Evolutionary conservation across 225 moss, liverwort and hornwort genomes (phyloP), one percentile per base, ranked within the genome.

Genomic region (Bryoerythrophyllum caledonicum): DNA sequence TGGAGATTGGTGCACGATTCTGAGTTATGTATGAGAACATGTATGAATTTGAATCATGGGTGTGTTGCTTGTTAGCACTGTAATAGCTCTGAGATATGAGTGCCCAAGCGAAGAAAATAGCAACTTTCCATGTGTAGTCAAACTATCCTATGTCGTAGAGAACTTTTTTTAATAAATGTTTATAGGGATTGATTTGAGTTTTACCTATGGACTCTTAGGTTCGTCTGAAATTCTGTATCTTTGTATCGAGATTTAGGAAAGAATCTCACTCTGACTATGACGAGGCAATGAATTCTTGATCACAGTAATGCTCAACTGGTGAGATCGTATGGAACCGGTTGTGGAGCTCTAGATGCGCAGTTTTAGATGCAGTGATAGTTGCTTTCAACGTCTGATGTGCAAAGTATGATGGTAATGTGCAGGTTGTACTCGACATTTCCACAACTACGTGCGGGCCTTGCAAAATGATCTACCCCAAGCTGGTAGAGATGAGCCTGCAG

Each of bases 361-460:
- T n/a, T n/a, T n/a, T n/a, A 32, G 32, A n/a, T 67, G 23, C 48
- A 10, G 49, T 24, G 23, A 21, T 25, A 32, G 12, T 71, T 5
- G 21, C 13, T 19, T 54, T 10, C 0, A 46, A 57, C 28, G 38
- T 54, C 53, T 46, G 10, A 71, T 53, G 15, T 54, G 23, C 20
- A 32, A 14, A 34, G 4, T 6, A 19, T 21, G 12, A 27, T 67
- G 58, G 20, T 26, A 20, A 63, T 65, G 27, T 63, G 74, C 90
- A 96, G 96, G 77, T 96, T 21, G 94, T 97, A 24, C 87, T 97
- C 20, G 90, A 94, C 74, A 49, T 97, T 71, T 97, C 96, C 26
- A 97, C 96, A 49, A 88, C 59, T 3, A 97, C 96, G 6, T 97
- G 96, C 62, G 96, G 96, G 20, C 96, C 96, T 70, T 97, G 96